Conservation (phyloP, 768 basidiomycete genomes). For the Pisolithus sp. region DNA sequence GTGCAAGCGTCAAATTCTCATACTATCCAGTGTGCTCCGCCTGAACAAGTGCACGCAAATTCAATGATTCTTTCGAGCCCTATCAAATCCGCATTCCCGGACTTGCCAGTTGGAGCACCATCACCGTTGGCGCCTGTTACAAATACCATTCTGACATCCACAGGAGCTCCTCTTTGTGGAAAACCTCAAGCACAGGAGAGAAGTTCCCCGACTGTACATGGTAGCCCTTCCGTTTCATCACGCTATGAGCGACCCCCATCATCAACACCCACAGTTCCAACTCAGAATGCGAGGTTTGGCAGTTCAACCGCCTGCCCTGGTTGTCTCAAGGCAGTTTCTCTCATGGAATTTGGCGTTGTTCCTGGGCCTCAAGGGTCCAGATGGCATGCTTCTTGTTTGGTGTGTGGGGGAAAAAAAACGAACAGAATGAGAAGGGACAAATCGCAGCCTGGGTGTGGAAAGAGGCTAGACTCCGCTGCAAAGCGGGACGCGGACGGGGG, state of each 20-base stretch:
- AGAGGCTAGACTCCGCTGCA: conserved; percentile 77
- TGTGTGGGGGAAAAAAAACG: conserved; percentile 67
- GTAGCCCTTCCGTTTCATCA: conserved; percentile 21
- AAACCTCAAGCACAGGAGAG: conserved; percentile 8
- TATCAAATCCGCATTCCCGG: conserved; percentile 8
- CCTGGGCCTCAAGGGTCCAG: conserved; percentile 76
- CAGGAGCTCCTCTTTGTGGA: conserved; percentile 1
- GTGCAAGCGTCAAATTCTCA: conserved; percentile 4
- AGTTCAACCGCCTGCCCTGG: conserved; percentile 60
- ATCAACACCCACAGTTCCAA: conserved; percentile 11
- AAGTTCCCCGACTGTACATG: conserved; percentile 9
- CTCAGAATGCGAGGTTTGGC: conserved; percentile 27
- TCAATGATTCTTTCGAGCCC: conserved; percentile 5
- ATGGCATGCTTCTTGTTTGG: conserved; percentile 74
- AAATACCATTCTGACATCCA: conserved; percentile 10
- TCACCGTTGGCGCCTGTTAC: conserved; percentile 17
- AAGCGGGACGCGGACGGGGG: conserved; percentile 62
- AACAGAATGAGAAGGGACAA: conserved; percentile 42
- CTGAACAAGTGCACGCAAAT: conserved; percentile 23
- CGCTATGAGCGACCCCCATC: conserved; percentile 22
- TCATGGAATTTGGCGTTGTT: conserved; percentile 82
- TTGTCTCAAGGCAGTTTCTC: conserved; percentile 65
- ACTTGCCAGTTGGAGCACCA: conserved; percentile 5
- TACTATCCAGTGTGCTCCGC: conserved; percentile 36
- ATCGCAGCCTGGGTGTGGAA: conserved; percentile 71